Conservation (phyloP, 345 rosid genomes). For the Dovyalis caffra region DNA sequence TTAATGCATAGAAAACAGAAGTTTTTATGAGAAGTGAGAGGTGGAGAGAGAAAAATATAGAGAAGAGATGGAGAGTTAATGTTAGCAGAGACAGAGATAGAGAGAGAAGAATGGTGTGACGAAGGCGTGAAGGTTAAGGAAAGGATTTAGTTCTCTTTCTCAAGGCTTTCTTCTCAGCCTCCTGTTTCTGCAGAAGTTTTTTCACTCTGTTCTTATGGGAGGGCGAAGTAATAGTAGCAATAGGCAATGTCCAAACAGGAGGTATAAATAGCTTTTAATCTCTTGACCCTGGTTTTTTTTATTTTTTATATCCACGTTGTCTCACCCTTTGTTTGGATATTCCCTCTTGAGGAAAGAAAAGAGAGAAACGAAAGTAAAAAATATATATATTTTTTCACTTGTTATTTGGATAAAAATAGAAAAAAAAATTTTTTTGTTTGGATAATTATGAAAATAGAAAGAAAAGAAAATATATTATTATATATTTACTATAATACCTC, state of each 20-base stretch:
- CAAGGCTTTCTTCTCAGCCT: constrained; percentile 17
- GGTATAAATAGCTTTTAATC: neutral
- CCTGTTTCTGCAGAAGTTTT: neutral
- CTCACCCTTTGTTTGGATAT: too few relatives aligned
- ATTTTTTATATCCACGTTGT: too few relatives aligned
- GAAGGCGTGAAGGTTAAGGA: constrained; percentile 43
- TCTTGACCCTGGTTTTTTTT: too few relatives aligned
- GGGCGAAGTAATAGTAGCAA: neutral
- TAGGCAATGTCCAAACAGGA: neutral
- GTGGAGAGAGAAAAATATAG: neutral
- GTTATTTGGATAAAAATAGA: too few relatives aligned
- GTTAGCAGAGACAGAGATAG: neutral
- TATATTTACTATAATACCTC: too few relatives aligned
- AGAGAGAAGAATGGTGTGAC: neutral
- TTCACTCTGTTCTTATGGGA: neutral
- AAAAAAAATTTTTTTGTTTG: too few relatives aligned
- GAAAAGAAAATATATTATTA: too few relatives aligned
- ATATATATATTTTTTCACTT: too few relatives aligned
- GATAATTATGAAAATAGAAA: too few relatives aligned
- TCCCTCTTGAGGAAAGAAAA: too few relatives aligned
- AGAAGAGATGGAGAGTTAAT: neutral
- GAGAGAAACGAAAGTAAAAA: too few relatives aligned
- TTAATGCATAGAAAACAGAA: constrained; percentile 6
- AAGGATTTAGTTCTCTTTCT: constrained; percentile 23
- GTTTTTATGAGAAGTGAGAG: constrained; percentile 20